phyloP scores from a whole-genome alignment of 257 asterid species.

The Catharanthus roseus region DNA sequence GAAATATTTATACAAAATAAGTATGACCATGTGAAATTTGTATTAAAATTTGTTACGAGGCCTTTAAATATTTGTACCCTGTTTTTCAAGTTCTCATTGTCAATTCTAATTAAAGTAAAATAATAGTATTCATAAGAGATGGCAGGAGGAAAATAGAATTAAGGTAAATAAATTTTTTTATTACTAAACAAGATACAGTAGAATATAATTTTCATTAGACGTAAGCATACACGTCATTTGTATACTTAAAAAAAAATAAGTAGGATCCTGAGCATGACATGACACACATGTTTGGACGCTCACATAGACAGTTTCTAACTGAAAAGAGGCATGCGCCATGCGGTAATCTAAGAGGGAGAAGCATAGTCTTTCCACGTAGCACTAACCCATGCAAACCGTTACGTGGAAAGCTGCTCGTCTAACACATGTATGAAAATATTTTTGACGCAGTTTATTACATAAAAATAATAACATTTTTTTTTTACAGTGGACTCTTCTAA shows the following conservation, averaged over 20 bases:
- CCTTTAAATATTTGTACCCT: too few relatives aligned
- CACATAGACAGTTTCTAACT: not conserved
- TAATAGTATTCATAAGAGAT: too few relatives aligned
- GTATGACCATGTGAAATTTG: too few relatives aligned
- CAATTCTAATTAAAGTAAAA: too few relatives aligned
- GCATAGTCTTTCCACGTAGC: slow-evolving; percentile 12
- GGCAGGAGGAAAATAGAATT: not conserved
- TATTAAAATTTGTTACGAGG: too few relatives aligned
- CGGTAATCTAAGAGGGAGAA: not conserved
- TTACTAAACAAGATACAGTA: not conserved
- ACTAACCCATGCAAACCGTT: not conserved
- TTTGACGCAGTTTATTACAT: not conserved
- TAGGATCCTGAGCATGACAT: not conserved
- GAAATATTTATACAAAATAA: too few relatives aligned
- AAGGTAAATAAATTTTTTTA: not conserved
- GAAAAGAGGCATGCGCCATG: too few relatives aligned
- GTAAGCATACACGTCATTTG: not conserved
- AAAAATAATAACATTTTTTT: not conserved
- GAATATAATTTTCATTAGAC: not conserved
- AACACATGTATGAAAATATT: not conserved
- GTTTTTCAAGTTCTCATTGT: too few relatives aligned
- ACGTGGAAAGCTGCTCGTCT: not conserved
- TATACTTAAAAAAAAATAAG: not conserved
- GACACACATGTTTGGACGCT: not conserved
- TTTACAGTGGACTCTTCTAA: not conserved